These are phyloP conservation scores for Helicocarpus griseus DNA, from an alignment of 2,329 filamentous ascomycete species.

Conservation along the genomic window DNA sequence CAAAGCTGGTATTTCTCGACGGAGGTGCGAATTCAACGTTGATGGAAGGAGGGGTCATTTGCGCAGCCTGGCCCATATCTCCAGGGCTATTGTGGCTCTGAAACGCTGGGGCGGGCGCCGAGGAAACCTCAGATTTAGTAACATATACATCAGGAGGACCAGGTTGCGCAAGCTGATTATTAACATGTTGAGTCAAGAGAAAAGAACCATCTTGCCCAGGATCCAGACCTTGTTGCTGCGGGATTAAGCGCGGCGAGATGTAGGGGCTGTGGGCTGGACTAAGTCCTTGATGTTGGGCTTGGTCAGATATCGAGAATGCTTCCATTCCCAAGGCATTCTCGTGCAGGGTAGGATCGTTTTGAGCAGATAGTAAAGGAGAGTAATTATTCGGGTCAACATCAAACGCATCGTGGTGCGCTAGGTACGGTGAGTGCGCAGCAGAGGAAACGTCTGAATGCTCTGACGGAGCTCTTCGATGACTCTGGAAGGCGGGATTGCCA, in stretches of 20 bases:
- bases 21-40: constrained; percentile 87
- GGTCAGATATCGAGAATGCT: constrained; percentile 70
- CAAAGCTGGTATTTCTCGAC: constrained; percentile 56
- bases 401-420: constrained; percentile 68
- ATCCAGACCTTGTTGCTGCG: constrained; percentile 59
- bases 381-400: constrained; percentile 61
- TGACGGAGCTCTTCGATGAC: constrained; percentile 78
- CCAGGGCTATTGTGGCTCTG: constrained; percentile 39
- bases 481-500: constrained; percentile 55
- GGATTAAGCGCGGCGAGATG: constrained; percentile 53
- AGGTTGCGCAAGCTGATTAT: constrained; percentile 39
- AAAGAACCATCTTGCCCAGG: constrained; percentile 38
- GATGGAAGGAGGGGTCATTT: constrained; percentile 87
- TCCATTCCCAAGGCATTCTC: constrained; percentile 69
- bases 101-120: constrained; percentile 37
- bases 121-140: constrained; percentile 34
- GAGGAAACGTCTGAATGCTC: constrained; percentile 88
- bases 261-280: constrained; percentile 66
- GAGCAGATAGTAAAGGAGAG: constrained; percentile 68
- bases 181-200: constrained; percentile 37
- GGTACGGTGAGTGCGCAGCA: constrained; percentile 70
- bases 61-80: constrained; percentile 58
- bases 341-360: constrained; percentile 62
- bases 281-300: constrained; percentile 38
- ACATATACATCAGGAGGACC: constrained; percentile 44